These are phyloP conservation scores for Colletotrichum aenigma DNA, from an alignment of 2,329 filamentous ascomycete species.

Conservation along the genomic window DNA sequence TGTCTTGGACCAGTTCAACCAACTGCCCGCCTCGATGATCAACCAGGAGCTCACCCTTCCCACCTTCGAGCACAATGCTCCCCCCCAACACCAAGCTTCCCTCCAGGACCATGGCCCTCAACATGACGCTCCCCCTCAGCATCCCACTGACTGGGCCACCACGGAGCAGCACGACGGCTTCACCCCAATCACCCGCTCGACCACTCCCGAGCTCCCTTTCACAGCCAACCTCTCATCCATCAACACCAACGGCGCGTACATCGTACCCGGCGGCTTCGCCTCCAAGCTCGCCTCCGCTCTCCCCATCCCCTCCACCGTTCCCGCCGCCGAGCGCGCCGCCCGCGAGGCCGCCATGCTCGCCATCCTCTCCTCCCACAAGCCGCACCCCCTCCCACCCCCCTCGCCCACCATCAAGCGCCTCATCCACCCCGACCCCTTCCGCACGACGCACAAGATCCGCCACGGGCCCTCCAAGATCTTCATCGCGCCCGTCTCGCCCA, in stretches of 20 bases:
- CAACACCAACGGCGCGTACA: neutral
- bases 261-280: neutral
- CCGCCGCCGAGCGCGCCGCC: constrained; percentile 15
- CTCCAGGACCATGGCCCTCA: neutral
- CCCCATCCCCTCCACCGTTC: constrained; percentile 21
- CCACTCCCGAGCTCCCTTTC: neutral
- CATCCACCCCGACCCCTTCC: neutral
- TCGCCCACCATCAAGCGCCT: neutral
- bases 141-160: fast-evolving
- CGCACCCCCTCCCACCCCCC: constrained; percentile 32
- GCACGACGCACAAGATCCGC: neutral
- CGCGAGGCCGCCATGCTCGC: constrained; percentile 23
- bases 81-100: neutral
- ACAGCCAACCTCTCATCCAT: neutral
- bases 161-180: neutral
- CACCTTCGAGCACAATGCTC: neutral
- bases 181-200: neutral
- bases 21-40: neutral
- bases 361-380: constrained; percentile 26
- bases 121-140: fast-evolving
- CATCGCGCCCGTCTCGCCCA: neutral
- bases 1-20: neutral
- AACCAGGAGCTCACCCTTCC: neutral
- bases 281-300: constrained; percentile 25
- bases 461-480: neutral